Conservation (phyloP, 805 yeast genomes). For the Isabelozyma rhagii region DNA sequence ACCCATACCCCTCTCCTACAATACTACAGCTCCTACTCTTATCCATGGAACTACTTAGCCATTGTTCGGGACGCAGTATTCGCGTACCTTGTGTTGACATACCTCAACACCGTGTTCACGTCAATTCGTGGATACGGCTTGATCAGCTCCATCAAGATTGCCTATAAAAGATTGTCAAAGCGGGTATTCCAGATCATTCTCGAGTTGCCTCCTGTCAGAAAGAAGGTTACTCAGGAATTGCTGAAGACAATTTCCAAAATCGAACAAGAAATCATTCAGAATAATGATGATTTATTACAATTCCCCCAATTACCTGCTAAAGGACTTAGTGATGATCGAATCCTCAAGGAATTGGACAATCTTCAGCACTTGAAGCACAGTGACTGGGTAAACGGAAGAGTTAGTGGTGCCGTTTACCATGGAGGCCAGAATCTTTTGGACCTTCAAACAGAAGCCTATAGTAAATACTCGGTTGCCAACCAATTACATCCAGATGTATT, state of each 20-base stretch:
- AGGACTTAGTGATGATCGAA: slow-evolving; percentile 51
- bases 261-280: slow-evolving; percentile 56
- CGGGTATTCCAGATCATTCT: slow-evolving; percentile 28
- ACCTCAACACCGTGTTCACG: slow-evolving; percentile 6
- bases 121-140: slow-evolving; percentile 38
- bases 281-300: slow-evolving; percentile 43
- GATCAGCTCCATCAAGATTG: slow-evolving; percentile 20
- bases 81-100: slow-evolving; percentile 9
- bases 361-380: slow-evolving; percentile 56
- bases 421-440: slow-evolving; percentile 79
- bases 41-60: slow-evolving; percentile 9
- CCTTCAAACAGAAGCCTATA: slow-evolving; percentile 75
- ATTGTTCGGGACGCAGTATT: slow-evolving; percentile 20
- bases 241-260: slow-evolving; percentile 42
- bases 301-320: slow-evolving; percentile 52
- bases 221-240: slow-evolving; percentile 62
- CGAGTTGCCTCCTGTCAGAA: slow-evolving; percentile 50
- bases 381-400: slow-evolving; percentile 80
- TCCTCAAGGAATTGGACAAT: slow-evolving; percentile 50
- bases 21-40: neutral
- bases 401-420: slow-evolving; percentile 95
- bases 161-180: slow-evolving; percentile 15
- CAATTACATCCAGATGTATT: slow-evolving; percentile 96
- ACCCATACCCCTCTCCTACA: neutral
- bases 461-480: slow-evolving; percentile 79